Base-by-base conservation (phyloP, 495 filamentous ascomycete species). In the Bombardia bombarda region DNA sequence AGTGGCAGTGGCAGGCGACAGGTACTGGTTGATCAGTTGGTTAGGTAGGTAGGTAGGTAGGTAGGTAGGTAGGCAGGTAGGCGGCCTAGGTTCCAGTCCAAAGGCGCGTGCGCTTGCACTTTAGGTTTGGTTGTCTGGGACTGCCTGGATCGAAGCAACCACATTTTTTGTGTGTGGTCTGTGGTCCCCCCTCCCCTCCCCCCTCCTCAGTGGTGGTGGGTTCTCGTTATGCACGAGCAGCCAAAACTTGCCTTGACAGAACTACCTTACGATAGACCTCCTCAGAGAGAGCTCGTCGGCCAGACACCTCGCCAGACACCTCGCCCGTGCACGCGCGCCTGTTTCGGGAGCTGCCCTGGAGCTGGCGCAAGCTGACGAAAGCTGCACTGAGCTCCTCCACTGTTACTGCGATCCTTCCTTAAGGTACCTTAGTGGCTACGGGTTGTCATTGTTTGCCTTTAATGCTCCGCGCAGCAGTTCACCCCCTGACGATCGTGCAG, bases 141-240 rank as follows among this genome's bases (percentile, higher is more conserved):
- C 19, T 36, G 42, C 41, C 46, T 37, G 38, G 48, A 47, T 49
- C 44, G 42, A 12, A 46, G 53, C 47, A 39, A 45, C 47, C 30
- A 49, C 43, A 37, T 52, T 52, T 59, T 60, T 50, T 59, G 55
- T 57, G 47, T 42, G 41, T 24, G 36, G 36, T 5, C 7, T n/a
- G n/a, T n/a, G n/a, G n/a, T n/a, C n/a, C n/a, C n/a, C n/a, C n/a
- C n/a, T n/a, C n/a, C n/a, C n/a, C n/a, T n/a, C n/a, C n/a, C n/a
- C n/a, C n/a, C n/a, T n/a, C n/a, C 35, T 18, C 17, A 1, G 9
- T 24, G 35, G 35, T 34, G 32, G n/a, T 34, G 32, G 32, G 32
- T 16, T 34, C 26, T 28, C 26, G 2, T 28, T 28, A 28, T 34
- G 32, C 32, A 33, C 13, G n/a, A n/a, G n/a, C n/a, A 4, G 32